A percentile compares a stretch with the other conserved stretches of the same genome.
These are phyloP conservation scores for Porosira glacialis DNA, from an alignment of 352 stramenopile genomes.

Conservation along the genomic window DNA sequence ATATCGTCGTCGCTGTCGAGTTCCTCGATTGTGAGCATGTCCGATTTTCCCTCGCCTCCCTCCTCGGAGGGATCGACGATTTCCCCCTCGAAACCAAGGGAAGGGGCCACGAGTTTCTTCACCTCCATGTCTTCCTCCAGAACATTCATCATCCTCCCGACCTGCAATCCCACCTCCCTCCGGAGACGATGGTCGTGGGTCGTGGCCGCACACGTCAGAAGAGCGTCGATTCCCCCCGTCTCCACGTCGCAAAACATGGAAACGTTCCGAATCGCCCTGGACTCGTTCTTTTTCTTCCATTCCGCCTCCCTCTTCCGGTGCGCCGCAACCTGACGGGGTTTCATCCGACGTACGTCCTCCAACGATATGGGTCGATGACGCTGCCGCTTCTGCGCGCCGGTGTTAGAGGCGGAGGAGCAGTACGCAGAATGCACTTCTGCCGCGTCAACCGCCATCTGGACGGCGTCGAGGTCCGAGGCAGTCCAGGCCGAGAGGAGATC, in stretches of 20 bases:
- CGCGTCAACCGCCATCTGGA: conserved; percentile 56
- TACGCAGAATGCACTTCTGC: conserved; percentile 23
- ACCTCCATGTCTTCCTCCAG: conserved; percentile 63
- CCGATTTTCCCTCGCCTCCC: conserved; percentile 3
- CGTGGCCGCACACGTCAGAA: conserved; percentile 44
- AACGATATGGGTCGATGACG: conserved; percentile 13
- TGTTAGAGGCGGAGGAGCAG: conserved; percentile 7
- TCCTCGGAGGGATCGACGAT: conserved; percentile 30
- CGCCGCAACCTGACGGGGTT: conserved; percentile 58
- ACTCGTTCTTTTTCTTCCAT: conserved; percentile 34
- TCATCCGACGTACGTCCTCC: conserved; percentile 59
- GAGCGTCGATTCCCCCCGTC: conserved; percentile 46
- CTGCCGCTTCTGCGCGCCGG: conserved; percentile 24
- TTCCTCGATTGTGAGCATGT: conserved; percentile 61
- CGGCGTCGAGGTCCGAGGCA: conserved; percentile 51
- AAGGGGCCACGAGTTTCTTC: conserved; percentile 44
- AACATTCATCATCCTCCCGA: conserved; percentile 53
- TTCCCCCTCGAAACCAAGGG: conserved; percentile 44
- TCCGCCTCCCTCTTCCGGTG: conserved; percentile 60
- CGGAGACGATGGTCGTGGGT: conserved; percentile 52
- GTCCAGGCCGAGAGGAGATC: conserved; percentile 72
- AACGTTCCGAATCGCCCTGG: conserved; percentile 51
- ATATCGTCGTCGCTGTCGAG: conserved; percentile 38
- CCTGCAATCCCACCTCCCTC: conserved; percentile 61
- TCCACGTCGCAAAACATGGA: conserved; percentile 48